Base-by-base conservation (phyloP, 2,329 filamentous ascomycete species). In the Verticillium klebahnii region DNA sequence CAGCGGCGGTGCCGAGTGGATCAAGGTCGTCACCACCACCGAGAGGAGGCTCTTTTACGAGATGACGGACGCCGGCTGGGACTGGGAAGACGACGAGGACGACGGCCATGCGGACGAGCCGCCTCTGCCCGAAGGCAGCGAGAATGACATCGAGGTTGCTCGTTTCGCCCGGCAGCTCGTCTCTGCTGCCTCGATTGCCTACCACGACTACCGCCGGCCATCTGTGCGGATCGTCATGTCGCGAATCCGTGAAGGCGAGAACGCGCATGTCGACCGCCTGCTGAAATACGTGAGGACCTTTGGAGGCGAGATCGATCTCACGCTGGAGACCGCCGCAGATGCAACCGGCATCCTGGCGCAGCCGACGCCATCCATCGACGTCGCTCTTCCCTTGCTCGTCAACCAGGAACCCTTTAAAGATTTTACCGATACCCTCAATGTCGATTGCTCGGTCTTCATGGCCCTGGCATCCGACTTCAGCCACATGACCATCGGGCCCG, bases 381-480 rank as follows among this genome's bases (percentile, higher is more conserved):
- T 58, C 17, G 73, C 73, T 23, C 64, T 77, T 9, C 55, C 61
- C 5, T 72, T 71, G 15, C 67, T 78, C 1, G 60, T 75, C 8
- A 17, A 57, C 17, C 68, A 70, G 2, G 64, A 74, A 60, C 70
- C 73, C 54, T 65, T 74, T 15, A 69, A 66, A 17, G 67, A 68
- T 9, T 73, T 78, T 19, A 76, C 76, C 5, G 19, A 65, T 0
- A 75, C 73, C 5, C 61, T 79, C 23, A 79, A 78, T 62, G 68
- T 79, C 59, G 77, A 79, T 54, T 76, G 78, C 60, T 77, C 76
- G 6, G 71, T 78, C 50, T 72, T 79, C 15, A 73, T 78, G 50
- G 73, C 76, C 52, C 69, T 79, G 32, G 71, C 75, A 37, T 78
- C 76, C 1, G 77, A 79, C 58, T 69, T 78, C 14, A 78, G 75